Conservation (phyloP, 2,329 filamentous ascomycete genomes). For the Cordyceps militaris region DNA sequence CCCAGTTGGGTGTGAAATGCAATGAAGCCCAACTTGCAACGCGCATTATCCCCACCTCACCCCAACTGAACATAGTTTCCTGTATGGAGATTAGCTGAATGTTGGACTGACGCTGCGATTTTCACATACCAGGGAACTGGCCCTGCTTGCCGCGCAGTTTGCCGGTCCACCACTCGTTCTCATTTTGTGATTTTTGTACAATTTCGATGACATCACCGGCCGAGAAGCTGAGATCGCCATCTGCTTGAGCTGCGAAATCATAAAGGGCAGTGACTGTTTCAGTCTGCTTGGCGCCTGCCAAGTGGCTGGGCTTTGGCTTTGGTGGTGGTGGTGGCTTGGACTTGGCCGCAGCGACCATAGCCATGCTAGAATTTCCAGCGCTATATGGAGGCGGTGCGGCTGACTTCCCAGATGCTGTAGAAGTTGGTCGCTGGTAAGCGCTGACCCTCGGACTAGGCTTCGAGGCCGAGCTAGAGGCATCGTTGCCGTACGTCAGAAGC, state of each 20-base stretch:
- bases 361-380: constrained; percentile 34
- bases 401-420: constrained; percentile 37
- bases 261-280: constrained; percentile 89
- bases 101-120: neutral
- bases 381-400: constrained; percentile 69
- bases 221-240: constrained; percentile 85
- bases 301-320: constrained; percentile 69
- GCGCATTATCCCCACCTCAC: neutral
- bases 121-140: constrained; percentile 80
- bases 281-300: constrained; percentile 56
- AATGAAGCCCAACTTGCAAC: neutral
- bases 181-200: constrained; percentile 70
- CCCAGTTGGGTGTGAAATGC: neutral
- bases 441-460: constrained; percentile 21
- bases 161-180: constrained; percentile 97
- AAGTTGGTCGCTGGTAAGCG: constrained; percentile 28
- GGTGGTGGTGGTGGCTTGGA: constrained; percentile 69
- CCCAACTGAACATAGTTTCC: constrained; percentile 13
- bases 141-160: constrained; percentile 72
- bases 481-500: constrained; percentile 44
- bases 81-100: constrained; percentile 20
- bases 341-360: constrained; percentile 45
- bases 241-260: constrained; percentile 92
- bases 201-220: constrained; percentile 90
- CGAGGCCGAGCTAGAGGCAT: constrained; percentile 16